These are phyloP conservation scores for Starmerella roubikii DNA, from an alignment of 805 yeast genomes.

Conservation along the genomic window DNA sequence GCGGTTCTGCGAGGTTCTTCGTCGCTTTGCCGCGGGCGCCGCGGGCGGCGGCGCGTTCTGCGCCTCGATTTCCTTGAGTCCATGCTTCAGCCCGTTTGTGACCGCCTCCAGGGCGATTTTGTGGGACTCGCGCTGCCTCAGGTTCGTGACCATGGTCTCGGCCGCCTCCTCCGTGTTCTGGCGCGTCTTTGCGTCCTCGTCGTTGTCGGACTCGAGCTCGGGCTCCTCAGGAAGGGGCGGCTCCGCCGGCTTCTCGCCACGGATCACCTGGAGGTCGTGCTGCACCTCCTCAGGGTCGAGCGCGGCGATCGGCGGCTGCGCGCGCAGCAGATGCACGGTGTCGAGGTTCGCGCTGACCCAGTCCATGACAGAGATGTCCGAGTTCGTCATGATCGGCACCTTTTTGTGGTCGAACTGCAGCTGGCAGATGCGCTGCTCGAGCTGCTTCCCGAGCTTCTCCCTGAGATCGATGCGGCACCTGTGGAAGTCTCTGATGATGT, in stretches of 20 bases:
- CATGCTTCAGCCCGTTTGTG: neutral
- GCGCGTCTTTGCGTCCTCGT: neutral
- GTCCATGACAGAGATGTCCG: conserved; percentile 16
- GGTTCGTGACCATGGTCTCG: neutral
- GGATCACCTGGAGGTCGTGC: conserved; percentile 14
- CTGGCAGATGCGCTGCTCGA: conserved; percentile 17
- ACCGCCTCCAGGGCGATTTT: conserved; percentile 1
- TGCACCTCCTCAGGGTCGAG: conserved; percentile 17
- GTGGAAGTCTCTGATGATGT: conserved; percentile 24
- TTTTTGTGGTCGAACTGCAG: conserved; percentile 21
- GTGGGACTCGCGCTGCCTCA: conserved; percentile 7
- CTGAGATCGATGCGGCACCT: conserved; percentile 21
- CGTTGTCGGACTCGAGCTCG: neutral
- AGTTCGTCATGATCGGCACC: conserved; percentile 3
- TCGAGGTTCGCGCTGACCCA: conserved; percentile 22
- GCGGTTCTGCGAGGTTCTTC: too few relatives aligned
- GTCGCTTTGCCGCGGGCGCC: conserved; percentile 14
- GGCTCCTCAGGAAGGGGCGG: neutral
- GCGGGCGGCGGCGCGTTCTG: too few relatives aligned
- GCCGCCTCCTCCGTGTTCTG: neutral
- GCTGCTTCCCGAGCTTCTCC: conserved; percentile 16
- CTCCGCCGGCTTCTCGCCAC: neutral
- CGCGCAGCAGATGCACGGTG: conserved; percentile 18
- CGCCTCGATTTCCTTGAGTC: too few relatives aligned
- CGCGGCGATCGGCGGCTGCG: conserved; percentile 13